Conservation (phyloP, 768 basidiomycete genomes). For the Panaeolus cyanescens region DNA sequence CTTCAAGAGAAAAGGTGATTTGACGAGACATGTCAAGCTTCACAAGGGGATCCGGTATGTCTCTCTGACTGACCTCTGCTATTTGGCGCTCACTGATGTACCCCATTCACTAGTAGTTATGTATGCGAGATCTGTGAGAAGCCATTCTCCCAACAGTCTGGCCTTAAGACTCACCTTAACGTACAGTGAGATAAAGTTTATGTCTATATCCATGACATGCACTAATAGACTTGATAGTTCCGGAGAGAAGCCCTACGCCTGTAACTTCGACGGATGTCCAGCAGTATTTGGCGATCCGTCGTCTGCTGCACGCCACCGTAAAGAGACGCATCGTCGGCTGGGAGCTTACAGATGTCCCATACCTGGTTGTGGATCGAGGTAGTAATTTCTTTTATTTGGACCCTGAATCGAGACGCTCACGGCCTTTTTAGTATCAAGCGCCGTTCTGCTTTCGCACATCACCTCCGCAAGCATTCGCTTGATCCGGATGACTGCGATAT, state of each 20-base stretch:
- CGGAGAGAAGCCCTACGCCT: slow-evolving; percentile 51
- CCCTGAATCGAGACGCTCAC: slow-evolving; percentile 2
- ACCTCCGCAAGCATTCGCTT: slow-evolving; percentile 53
- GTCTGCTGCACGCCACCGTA: slow-evolving; percentile 64
- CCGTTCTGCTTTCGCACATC: slow-evolving; percentile 54
- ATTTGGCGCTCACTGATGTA: neutral
- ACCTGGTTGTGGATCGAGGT: slow-evolving; percentile 50
- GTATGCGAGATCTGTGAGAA: slow-evolving; percentile 54
- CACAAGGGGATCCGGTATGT: slow-evolving; percentile 57
- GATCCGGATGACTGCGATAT: slow-evolving; percentile 31
- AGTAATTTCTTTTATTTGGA: slow-evolving; percentile 9
- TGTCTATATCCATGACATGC: neutral
- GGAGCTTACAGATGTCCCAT: slow-evolving; percentile 48
- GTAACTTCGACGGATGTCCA: slow-evolving; percentile 46
- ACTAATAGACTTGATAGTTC: slow-evolving; percentile 37
- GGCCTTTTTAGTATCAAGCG: slow-evolving; percentile 58
- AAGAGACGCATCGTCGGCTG: slow-evolving; percentile 52
- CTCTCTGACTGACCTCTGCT: neutral
- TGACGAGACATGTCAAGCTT: slow-evolving; percentile 53
- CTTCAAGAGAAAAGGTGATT: slow-evolving; percentile 62
- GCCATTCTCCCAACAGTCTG: slow-evolving; percentile 59
- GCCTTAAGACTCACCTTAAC: slow-evolving; percentile 65
- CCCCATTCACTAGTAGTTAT: slow-evolving; percentile 43
- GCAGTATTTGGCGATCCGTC: slow-evolving; percentile 70
- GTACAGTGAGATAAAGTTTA: slow-evolving; percentile 52